Percentiles rank a stretch among this genome's conserved stretches.
Evolutionary conservation across 2,329 filamentous ascomycete genomes (phyloP).

Genomic region (Nakataea oryzae): DNA sequence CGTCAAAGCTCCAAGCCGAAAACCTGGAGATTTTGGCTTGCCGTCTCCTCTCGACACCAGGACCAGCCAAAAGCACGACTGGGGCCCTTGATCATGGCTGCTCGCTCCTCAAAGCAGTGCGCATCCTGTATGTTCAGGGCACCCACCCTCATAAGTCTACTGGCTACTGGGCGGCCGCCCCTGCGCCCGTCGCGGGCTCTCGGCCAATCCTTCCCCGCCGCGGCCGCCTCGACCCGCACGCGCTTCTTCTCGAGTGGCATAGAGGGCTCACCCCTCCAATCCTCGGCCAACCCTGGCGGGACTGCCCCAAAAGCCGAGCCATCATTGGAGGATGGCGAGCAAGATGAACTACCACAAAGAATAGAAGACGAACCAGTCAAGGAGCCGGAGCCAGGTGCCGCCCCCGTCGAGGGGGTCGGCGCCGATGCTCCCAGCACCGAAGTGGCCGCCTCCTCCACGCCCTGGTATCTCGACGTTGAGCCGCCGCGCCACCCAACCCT

Average conservation of each 20-base stretch:
- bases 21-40: not conserved
- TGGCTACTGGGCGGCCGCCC: not conserved
- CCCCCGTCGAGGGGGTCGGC: not conserved
- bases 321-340: not conserved
- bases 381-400: not conserved
- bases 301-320: not conserved
- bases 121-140: not conserved
- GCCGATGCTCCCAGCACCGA: not conserved
- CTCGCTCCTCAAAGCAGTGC: not conserved
- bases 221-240: not conserved
- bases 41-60: not conserved
- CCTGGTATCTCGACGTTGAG: slow-evolving; percentile 80
- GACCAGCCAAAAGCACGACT: not conserved
- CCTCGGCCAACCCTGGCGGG: not conserved
- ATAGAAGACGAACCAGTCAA: not conserved
- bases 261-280: not conserved
- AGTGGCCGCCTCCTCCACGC: slow-evolving; percentile 10
- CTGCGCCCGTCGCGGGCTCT: not conserved
- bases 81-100: not conserved
- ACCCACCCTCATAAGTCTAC: not conserved
- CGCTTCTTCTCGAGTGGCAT: not conserved
- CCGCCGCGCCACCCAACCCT: slow-evolving; percentile 39
- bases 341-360: not conserved
- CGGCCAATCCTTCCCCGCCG: not conserved
- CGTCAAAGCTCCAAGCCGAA: not conserved